These are phyloP conservation scores for Phytophthora foliorum DNA, from an alignment of 352 stramenopile species.

Conservation along the genomic window DNA sequence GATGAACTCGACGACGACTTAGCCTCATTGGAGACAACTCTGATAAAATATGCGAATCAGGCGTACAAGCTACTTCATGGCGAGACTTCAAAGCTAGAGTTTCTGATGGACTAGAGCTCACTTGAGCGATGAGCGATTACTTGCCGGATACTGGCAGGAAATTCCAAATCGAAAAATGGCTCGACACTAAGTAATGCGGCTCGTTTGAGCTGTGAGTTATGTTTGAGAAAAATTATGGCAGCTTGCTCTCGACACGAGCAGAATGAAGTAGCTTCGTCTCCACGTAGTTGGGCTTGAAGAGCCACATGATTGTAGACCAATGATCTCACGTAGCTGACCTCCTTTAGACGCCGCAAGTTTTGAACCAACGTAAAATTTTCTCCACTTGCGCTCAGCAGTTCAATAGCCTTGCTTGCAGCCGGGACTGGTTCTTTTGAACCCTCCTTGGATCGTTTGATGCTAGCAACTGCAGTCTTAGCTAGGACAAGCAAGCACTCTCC, in stretches of 20 bases:
- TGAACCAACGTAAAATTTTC: constrained; percentile 47
- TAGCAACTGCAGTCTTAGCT: constrained; percentile 60
- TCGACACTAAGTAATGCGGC: constrained; percentile 41
- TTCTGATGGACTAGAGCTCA: constrained; percentile 19
- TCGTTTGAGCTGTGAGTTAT: constrained; percentile 37
- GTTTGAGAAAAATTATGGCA: constrained; percentile 42
- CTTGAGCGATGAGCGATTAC: constrained; percentile 35
- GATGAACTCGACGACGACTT: constrained; percentile 23
- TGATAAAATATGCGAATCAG: constrained; percentile 49
- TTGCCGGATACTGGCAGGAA: constrained; percentile 36
- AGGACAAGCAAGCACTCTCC: constrained; percentile 67
- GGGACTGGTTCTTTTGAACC: constrained; percentile 13
- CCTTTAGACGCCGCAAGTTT: constrained; percentile 46
- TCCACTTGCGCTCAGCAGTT: constrained; percentile 40
- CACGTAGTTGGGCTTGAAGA: constrained; percentile 27
- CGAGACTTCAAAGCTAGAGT: background rate
- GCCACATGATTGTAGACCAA: constrained; percentile 52
- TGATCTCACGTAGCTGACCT: constrained; percentile 54
- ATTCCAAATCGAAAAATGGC: constrained; percentile 44
- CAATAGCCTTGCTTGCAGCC: constrained; percentile 28
- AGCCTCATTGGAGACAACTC: constrained; percentile 24
- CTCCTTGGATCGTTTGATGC: constrained; percentile 31
- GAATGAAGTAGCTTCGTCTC: constrained; percentile 19
- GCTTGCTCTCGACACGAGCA: constrained; percentile 29
- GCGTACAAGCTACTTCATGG: constrained; percentile 43